Percentiles rank a stretch among this genome's conserved stretches.
Evolutionary conservation across 306 rosid species (phyloP).

Genomic region (Prosopis cineraria): DNA sequence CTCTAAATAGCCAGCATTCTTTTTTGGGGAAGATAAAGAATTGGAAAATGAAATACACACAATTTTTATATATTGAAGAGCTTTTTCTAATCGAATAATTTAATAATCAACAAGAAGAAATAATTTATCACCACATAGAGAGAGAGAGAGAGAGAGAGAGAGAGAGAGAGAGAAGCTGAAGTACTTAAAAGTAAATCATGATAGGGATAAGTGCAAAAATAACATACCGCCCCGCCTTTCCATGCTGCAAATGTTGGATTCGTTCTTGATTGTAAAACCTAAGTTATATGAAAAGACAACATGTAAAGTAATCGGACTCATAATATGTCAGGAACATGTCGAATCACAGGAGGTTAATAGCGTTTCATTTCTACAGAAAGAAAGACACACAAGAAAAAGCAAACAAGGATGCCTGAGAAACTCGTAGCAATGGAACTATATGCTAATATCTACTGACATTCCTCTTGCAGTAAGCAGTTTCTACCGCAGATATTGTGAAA

Average conservation of each 20-base stretch:
- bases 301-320: constrained; percentile 4
- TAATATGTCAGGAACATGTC: neutral
- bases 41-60: neutral
- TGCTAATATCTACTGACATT: neutral
- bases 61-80: neutral
- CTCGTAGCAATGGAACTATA: neutral
- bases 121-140: too few relatives aligned
- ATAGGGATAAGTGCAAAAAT: constrained; percentile 33
- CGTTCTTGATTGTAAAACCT: constrained; percentile 90
- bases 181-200: constrained; percentile 2
- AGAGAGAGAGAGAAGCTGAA: neutral
- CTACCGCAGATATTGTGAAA: neutral
- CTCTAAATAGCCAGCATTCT: neutral
- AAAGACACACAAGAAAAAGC: neutral
- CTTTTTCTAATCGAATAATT: constrained; percentile 1
- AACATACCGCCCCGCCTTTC: constrained; percentile 99
- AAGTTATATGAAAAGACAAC: constrained; percentile 18
- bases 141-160: too few relatives aligned
- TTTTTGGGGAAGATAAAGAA: neutral
- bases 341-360: neutral
- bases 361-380: neutral
- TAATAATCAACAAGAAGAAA: constrained; percentile 7
- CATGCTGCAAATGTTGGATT: constrained; percentile 75
- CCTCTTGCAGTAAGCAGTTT: neutral
- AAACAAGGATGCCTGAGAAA: neutral